phyloP scores from a whole-genome alignment of 169 alveolate species.

The Plasmodium adleri region DNA sequence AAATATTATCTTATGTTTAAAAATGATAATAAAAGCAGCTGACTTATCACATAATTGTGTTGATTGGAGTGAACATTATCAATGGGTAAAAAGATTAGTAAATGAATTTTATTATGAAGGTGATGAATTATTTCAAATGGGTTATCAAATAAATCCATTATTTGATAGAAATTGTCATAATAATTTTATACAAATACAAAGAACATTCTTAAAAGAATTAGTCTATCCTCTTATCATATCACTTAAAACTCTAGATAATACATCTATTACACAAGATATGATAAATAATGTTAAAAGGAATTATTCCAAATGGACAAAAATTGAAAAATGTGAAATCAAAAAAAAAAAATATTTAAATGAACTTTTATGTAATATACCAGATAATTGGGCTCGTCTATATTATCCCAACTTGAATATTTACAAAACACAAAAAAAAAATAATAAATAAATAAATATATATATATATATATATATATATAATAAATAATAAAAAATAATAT shows the following conservation, averaged over 20 bases:
- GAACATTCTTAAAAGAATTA: conserved; percentile 90
- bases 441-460: background rate
- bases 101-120: conserved; percentile 94
- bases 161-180: conserved; percentile 95
- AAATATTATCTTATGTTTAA: conserved; percentile 71
- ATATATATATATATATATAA: too few relatives aligned
- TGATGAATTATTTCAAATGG: conserved; percentile 90
- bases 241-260: conserved; percentile 53
- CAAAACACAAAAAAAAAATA: conserved; percentile 14
- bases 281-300: conserved; percentile 51
- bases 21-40: conserved; percentile 93
- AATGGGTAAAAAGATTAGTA: conserved; percentile 90
- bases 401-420: conserved; percentile 48
- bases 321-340: conserved; percentile 40
- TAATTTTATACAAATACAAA: conserved; percentile 93
- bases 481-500: too few relatives aligned
- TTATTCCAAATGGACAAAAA: conserved; percentile 72
- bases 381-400: conserved; percentile 39
- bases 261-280: conserved; percentile 56
- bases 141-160: conserved; percentile 93
- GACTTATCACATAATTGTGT: conserved; percentile 93
- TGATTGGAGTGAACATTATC: conserved; percentile 87
- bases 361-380: conserved; percentile 48
- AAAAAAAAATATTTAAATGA: conserved; percentile 44
- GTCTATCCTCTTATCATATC: conserved; percentile 54